Conservation (phyloP, 495 filamentous ascomycete species). For the Hypomontagnella monticulosa region DNA sequence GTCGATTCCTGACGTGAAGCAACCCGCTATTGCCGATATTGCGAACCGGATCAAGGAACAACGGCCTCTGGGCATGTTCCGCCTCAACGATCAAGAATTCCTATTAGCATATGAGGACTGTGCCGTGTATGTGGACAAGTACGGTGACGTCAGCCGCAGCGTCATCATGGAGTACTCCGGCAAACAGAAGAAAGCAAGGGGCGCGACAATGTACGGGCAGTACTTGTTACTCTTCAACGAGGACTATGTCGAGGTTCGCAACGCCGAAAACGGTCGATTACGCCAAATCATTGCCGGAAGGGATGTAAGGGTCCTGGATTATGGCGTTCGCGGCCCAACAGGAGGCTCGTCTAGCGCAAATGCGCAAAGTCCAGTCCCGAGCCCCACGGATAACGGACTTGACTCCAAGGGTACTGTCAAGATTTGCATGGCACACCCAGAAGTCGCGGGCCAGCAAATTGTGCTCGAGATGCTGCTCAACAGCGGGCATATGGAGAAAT, state of each 20-base stretch:
- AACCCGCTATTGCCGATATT: conserved; percentile 79
- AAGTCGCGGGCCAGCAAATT: conserved; percentile 80
- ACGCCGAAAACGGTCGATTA: conserved; percentile 92
- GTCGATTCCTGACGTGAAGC: conserved; percentile 85
- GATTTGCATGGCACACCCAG: conserved; percentile 94
- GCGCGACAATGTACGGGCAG: conserved; percentile 79
- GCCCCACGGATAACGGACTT: conserved; percentile 34
- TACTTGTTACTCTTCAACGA: conserved; percentile 85
- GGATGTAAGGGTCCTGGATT: conserved; percentile 88
- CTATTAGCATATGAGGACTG: conserved; percentile 94
- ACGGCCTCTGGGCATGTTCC: conserved; percentile 93
- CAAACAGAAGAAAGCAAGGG: conserved; percentile 78
- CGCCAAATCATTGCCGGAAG: conserved; percentile 93
- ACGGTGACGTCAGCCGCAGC: conserved; percentile 89
- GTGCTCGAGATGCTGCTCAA: conserved; percentile 93
- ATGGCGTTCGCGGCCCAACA: conserved; percentile 72
- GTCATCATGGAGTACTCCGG: conserved; percentile 99
- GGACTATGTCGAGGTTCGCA: conserved; percentile 94
- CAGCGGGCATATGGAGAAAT: conserved; percentile 86
- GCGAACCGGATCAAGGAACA: conserved; percentile 81
- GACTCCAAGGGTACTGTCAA: conserved; percentile 76
- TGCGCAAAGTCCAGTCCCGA: conserved; percentile 25
- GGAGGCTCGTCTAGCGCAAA: conserved; percentile 47
- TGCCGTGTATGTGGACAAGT: conserved; percentile 97
- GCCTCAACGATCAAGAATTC: conserved; percentile 91